Percentiles rank a stretch among this genome's conserved stretches.
phyloP scores from a whole-genome alignment of 2,329 filamentous ascomycete species.

The Paecilomyces fulvus region DNA sequence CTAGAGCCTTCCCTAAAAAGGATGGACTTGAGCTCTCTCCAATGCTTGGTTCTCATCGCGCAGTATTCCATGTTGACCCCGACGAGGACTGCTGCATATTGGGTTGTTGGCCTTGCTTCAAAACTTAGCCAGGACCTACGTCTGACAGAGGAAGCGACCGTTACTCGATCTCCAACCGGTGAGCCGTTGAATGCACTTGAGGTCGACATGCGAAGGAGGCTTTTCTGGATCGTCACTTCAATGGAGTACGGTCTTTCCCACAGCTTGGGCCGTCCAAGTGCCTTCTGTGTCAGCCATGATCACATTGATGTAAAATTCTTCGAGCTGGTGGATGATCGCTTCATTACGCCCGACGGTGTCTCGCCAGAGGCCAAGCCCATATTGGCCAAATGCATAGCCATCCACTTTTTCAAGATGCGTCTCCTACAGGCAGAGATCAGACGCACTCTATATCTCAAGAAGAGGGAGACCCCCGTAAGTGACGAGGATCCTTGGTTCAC shows the following conservation, averaged over 20 bases:
- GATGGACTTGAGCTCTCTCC: slow-evolving; percentile 85
- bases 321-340: slow-evolving; percentile 68
- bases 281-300: slow-evolving; percentile 73
- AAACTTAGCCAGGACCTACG: slow-evolving; percentile 84
- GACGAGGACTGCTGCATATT: slow-evolving; percentile 86
- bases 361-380: slow-evolving; percentile 59
- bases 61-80: slow-evolving; percentile 91
- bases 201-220: slow-evolving; percentile 77
- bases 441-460: slow-evolving; percentile 76
- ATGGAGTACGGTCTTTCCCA: slow-evolving; percentile 88
- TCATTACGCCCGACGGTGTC: slow-evolving; percentile 72
- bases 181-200: slow-evolving; percentile 60
- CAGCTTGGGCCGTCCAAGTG: slow-evolving; percentile 76
- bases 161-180: slow-evolving; percentile 54
- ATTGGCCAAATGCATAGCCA: slow-evolving; percentile 76
- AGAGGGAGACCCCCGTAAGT: slow-evolving; percentile 64
- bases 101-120: slow-evolving; percentile 79
- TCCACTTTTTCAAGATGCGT: slow-evolving; percentile 91
- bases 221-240: slow-evolving; percentile 79
- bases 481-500: slow-evolving; percentile 83
- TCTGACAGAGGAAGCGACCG: slow-evolving; percentile 80
- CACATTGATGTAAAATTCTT: slow-evolving; percentile 82
- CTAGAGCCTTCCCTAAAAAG: slow-evolving; percentile 74
- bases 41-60: slow-evolving; percentile 78
- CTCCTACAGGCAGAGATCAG: slow-evolving; percentile 81